Conservation (phyloP, 805 yeast species). For the Tetrapisispora nanseiensis region DNA sequence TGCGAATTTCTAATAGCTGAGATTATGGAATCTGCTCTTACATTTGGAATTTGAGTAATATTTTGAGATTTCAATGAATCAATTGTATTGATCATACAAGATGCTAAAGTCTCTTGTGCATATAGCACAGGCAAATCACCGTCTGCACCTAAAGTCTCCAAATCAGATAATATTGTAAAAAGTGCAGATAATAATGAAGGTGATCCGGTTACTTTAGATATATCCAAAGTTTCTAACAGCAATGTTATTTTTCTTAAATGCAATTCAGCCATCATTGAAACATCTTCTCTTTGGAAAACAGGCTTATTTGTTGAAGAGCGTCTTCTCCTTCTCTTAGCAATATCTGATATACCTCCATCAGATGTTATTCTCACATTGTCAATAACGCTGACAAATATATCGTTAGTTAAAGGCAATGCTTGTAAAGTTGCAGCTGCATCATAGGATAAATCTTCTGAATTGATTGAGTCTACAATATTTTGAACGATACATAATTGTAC, state of each 20-base stretch:
- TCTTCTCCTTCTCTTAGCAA: conserved; percentile 71
- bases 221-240: conserved; percentile 70
- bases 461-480: conserved; percentile 48
- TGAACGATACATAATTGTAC: conserved; percentile 48
- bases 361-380: conserved; percentile 48
- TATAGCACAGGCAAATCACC: conserved; percentile 86
- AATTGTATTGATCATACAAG: conserved; percentile 69
- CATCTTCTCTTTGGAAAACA: conserved; percentile 57
- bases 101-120: conserved; percentile 82
- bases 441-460: conserved; percentile 36
- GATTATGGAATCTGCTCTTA: conserved; percentile 85
- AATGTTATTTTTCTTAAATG: conserved; percentile 73
- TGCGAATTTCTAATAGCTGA: conserved; percentile 81
- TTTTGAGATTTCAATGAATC: conserved; percentile 38
- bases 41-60: conserved; percentile 47
- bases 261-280: conserved; percentile 62
- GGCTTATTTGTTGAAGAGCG: conserved; percentile 68
- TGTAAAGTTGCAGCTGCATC: conserved; percentile 47
- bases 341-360: conserved; percentile 30
- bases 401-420: conserved; percentile 43
- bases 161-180: conserved; percentile 58
- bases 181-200: conserved; percentile 41
- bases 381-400: conserved; percentile 49
- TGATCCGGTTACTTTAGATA: conserved; percentile 24
- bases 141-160: conserved; percentile 79